Percentiles rank a stretch among this genome's conserved stretches.
These are phyloP conservation scores for Phytophthora cactorum DNA, from an alignment of 352 stramenopile species.

Conservation along the genomic window DNA sequence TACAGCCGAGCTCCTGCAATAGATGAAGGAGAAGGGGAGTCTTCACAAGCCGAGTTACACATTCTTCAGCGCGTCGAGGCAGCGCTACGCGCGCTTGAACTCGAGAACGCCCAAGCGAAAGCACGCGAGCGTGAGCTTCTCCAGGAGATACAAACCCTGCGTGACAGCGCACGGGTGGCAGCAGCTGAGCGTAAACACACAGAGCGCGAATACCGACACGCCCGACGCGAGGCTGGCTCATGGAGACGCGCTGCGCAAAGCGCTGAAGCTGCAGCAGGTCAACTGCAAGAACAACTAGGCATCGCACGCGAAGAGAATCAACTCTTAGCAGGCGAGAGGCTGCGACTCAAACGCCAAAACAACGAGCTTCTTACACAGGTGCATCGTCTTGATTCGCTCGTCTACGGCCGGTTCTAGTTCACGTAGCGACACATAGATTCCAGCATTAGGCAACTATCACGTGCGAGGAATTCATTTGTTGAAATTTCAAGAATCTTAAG, in stretches of 20 bases:
- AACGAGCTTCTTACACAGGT: slow-evolving; percentile 74
- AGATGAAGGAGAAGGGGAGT: slow-evolving; percentile 24
- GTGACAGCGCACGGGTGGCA: slow-evolving; percentile 57
- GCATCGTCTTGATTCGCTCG: slow-evolving; percentile 74
- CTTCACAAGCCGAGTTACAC: slow-evolving; percentile 47
- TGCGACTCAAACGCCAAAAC: slow-evolving; percentile 75
- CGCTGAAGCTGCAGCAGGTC: slow-evolving; percentile 47
- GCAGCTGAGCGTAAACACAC: slow-evolving; percentile 66
- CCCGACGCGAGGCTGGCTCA: slow-evolving; percentile 54
- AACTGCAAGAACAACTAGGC: slow-evolving; percentile 67
- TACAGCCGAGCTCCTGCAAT: slow-evolving; percentile 5
- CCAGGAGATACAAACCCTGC: slow-evolving; percentile 61
- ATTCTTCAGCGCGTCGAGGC: slow-evolving; percentile 77
- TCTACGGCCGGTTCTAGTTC: slow-evolving; percentile 77
- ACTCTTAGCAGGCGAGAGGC: slow-evolving; percentile 59
- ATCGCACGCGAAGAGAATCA: slow-evolving; percentile 72
- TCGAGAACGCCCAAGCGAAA: slow-evolving; percentile 63
- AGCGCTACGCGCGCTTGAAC: slow-evolving; percentile 72
- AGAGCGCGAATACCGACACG: slow-evolving; percentile 47
- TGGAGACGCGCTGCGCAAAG: slow-evolving; percentile 63
- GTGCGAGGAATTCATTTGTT: slow-evolving; percentile 12
- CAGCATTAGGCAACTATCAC: slow-evolving; percentile 1
- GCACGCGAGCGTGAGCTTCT: slow-evolving; percentile 55
- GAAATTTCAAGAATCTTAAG: slow-evolving; percentile 11
- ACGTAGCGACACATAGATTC: slow-evolving; percentile 13